phyloP scores from a whole-genome alignment of 805 yeast species.

The Spathaspora sp. region DNA sequence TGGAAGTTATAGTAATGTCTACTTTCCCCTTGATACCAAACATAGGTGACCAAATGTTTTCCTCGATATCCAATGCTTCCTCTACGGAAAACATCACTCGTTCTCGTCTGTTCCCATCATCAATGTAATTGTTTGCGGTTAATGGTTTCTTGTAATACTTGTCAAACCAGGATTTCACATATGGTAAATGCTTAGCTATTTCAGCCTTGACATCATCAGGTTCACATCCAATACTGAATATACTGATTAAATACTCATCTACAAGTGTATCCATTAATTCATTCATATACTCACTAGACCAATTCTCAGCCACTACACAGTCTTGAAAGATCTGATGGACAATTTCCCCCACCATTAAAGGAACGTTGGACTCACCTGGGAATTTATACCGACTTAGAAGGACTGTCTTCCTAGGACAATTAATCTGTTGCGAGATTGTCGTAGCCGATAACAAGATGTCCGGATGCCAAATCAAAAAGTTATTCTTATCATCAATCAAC shows the following conservation, averaged over 20 bases:
- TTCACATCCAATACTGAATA: constrained; percentile 53
- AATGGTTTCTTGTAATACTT: constrained; percentile 33
- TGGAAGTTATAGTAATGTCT: constrained; percentile 79
- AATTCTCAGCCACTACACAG: constrained; percentile 40
- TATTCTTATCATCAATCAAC: constrained; percentile 52
- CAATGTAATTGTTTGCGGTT: constrained; percentile 15
- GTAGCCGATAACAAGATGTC: constrained; percentile 83
- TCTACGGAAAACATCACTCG: constrained; percentile 48
- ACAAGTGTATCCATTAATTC: constrained; percentile 35
- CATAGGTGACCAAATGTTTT: constrained; percentile 86
- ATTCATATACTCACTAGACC: constrained; percentile 36
- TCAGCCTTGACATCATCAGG: constrained; percentile 39
- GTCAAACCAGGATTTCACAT: constrained; percentile 52
- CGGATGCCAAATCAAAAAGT: constrained; percentile 78
- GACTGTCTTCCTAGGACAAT: constrained; percentile 70
- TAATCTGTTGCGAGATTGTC: constrained; percentile 67
- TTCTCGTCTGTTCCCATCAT: constrained; percentile 23
- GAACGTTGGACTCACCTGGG: constrained; percentile 62
- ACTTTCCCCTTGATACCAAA: constrained; percentile 87
- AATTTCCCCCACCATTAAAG: constrained; percentile 75
- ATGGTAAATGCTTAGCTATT: constrained; percentile 45
- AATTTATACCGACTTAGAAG: constrained; percentile 52
- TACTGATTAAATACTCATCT: constrained; percentile 44
- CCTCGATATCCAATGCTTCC: constrained; percentile 80
- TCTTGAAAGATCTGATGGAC: constrained; percentile 74